Percentiles rank a stretch among this genome's conserved stretches.
Evolutionary conservation across 139 green algal species (phyloP).

Genomic region (Ettlia oleoabundans): DNA sequence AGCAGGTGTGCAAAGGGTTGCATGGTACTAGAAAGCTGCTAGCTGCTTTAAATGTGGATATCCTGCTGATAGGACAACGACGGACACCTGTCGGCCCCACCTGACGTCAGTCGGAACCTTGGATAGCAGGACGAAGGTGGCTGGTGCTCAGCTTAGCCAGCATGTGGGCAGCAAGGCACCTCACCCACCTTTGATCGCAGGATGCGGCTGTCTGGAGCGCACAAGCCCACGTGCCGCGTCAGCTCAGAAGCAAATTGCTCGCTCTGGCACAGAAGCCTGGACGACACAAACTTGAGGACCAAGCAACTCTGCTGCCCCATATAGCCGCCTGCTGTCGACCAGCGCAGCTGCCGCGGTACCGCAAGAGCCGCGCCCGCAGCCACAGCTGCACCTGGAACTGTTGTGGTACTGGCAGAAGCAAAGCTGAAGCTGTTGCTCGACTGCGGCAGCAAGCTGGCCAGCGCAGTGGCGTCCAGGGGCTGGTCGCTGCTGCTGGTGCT

Average conservation of each 20-base stretch:
- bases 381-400: background rate
- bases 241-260: constrained; percentile 89
- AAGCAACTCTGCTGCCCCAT: constrained; percentile 43
- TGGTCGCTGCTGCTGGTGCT: background rate
- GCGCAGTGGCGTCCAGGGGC: background rate
- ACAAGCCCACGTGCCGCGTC: constrained; percentile 74
- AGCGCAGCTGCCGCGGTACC: background rate
- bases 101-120: too few species aligned
- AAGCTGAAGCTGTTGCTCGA: background rate
- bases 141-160: too few species aligned
- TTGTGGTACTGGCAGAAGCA: background rate
- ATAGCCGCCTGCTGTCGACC: background rate
- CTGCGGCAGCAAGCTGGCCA: background rate
- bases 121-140: too few species aligned
- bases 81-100: too few species aligned
- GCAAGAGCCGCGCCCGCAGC: background rate
- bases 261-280: constrained; percentile 61
- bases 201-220: constrained; percentile 69
- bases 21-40: too few species aligned
- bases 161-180: too few species aligned
- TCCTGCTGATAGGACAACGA: too few species aligned
- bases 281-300: constrained; percentile 76
- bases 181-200: constrained; percentile 58
- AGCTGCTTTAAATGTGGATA: too few species aligned
- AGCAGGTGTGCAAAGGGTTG: too few species aligned